Evolutionary conservation across 805 yeast species (phyloP).

Genomic region (Spathaspora sp.): DNA sequence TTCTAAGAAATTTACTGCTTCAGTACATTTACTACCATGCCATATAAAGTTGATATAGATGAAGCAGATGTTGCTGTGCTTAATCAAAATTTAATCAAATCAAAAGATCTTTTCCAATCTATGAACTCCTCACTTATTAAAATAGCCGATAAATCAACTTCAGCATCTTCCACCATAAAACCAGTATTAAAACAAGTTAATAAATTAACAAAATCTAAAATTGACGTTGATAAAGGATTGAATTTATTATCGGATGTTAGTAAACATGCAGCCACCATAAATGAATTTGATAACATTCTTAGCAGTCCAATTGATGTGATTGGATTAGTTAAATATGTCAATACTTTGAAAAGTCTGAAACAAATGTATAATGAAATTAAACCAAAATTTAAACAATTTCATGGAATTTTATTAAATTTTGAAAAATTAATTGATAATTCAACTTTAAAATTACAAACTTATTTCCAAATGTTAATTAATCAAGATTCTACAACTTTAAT

Average conservation of each 20-base stretch:
- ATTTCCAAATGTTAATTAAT: conserved; percentile 12
- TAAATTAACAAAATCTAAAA: conserved; percentile 49
- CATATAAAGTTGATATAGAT: conserved; percentile 48
- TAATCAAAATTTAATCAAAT: conserved; percentile 64
- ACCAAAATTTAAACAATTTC: conserved; percentile 48
- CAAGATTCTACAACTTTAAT: conserved; percentile 1
- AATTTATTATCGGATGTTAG: conserved; percentile 48
- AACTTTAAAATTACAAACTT: conserved; percentile 49
- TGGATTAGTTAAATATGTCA: conserved; percentile 36
- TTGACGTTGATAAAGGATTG: conserved; percentile 55
- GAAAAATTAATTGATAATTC: conserved; percentile 53
- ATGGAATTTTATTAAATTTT: conserved; percentile 63
- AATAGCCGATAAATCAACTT: conserved; percentile 50
- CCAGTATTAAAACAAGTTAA: conserved; percentile 70
- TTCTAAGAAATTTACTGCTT: background rate
- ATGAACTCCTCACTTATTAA: conserved; percentile 54
- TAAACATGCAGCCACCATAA: conserved; percentile 45
- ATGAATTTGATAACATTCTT: conserved; percentile 36
- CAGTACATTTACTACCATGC: background rate
- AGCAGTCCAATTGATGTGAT: conserved; percentile 31
- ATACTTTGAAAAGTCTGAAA: conserved; percentile 35
- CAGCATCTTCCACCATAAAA: conserved; percentile 59
- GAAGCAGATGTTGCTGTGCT: conserved; percentile 83
- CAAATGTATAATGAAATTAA: conserved; percentile 43
- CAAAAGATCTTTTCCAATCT: conserved; percentile 50